Conservation (phyloP, 495 filamentous ascomycete species). For the Bacidia rubella region DNA sequence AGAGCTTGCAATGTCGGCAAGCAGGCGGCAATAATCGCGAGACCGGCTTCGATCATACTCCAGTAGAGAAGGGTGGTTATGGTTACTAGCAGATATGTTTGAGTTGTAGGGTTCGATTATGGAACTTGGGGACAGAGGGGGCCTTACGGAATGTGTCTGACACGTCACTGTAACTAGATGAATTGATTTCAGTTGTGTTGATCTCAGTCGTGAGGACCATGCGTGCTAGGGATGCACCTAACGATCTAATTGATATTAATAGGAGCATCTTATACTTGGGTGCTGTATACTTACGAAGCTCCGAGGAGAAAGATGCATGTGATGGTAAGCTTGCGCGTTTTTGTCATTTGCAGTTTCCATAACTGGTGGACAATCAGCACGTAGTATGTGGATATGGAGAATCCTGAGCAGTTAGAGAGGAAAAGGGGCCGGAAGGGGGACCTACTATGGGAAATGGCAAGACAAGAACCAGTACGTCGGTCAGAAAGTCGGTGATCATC, state of each 20-base stretch:
- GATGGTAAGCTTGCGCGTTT: neutral
- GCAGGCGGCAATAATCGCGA: neutral
- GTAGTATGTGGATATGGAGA: neutral
- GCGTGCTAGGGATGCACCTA: neutral
- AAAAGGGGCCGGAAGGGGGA: neutral
- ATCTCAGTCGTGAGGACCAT: too few species aligned
- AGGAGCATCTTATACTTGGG: neutral
- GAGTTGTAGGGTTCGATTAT: neutral
- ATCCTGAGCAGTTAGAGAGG: neutral
- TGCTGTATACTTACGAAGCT: neutral
- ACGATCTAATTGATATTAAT: neutral
- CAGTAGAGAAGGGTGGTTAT: neutral
- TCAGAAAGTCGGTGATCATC: constrained; percentile 13
- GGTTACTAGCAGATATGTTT: neutral
- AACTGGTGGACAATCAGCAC: neutral
- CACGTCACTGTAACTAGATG: too few species aligned
- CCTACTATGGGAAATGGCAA: neutral
- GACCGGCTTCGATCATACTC: neutral
- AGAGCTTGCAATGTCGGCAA: neutral
- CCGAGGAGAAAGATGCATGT: neutral
- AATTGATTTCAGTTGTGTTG: too few species aligned
- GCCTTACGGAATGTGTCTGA: neutral
- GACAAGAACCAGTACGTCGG: constrained; percentile 11
- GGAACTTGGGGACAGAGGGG: neutral
- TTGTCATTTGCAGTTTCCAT: neutral